Evolutionary conservation across 2,329 filamentous ascomycete genomes (phyloP).

Genomic region (Aspergillus sp.): DNA sequence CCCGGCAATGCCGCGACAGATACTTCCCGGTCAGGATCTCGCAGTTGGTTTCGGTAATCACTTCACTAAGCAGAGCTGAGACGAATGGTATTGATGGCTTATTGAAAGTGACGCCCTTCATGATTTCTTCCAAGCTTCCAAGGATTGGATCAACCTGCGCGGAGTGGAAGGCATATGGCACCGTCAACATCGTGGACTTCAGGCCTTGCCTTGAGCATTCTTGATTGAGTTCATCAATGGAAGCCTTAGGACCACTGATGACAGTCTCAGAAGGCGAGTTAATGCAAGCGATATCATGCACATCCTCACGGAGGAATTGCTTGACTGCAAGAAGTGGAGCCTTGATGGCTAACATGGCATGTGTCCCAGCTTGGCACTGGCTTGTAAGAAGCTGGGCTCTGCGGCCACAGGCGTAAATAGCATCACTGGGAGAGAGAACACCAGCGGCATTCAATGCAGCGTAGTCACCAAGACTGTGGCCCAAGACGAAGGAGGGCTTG

Average conservation of each 20-base stretch:
- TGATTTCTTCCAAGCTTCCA: constrained; percentile 43
- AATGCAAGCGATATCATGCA: constrained; percentile 45
- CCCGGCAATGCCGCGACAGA: constrained; percentile 47
- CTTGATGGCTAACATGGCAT: constrained; percentile 51
- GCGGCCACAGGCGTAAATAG: constrained; percentile 57
- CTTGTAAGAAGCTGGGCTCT: constrained; percentile 47
- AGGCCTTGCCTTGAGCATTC: constrained; percentile 41
- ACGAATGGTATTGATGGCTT: constrained; percentile 48
- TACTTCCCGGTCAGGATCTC: constrained; percentile 53
- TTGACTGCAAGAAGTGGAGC: constrained; percentile 41
- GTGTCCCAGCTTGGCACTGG: constrained; percentile 46
- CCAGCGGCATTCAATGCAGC: constrained; percentile 43
- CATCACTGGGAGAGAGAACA: constrained; percentile 40
- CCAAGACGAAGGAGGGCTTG: constrained; percentile 45
- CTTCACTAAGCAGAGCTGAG: constrained; percentile 51
- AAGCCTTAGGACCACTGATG: constrained; percentile 42
- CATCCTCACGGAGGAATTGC: constrained; percentile 61
- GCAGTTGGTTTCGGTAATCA: constrained; percentile 59
- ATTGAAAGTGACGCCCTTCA: constrained; percentile 45
- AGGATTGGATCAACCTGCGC: constrained; percentile 53
- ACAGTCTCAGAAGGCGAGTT: constrained; percentile 51
- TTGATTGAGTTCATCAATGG: constrained; percentile 44
- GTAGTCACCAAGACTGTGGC: constrained; percentile 50
- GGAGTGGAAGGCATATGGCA: constrained; percentile 54
- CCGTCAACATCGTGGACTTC: constrained; percentile 48